Conservation (phyloP, 306 rosid species). For the Cercis canadensis region DNA sequence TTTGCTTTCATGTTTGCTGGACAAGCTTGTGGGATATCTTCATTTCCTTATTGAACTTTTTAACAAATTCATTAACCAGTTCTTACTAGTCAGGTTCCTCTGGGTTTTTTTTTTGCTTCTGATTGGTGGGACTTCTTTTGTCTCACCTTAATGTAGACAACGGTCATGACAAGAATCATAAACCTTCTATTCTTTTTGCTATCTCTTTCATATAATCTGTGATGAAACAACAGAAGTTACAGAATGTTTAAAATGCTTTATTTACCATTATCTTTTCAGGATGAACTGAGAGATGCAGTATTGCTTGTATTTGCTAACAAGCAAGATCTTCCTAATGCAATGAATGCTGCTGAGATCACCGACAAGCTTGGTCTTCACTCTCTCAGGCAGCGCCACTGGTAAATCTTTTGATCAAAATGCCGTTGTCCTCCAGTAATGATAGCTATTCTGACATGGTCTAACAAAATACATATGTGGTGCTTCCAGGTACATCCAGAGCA, state of each 20-base stretch:
- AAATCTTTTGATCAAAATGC: constrained; percentile 24
- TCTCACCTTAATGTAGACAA: neutral
- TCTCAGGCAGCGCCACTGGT: constrained; percentile 99
- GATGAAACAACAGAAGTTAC: constrained; percentile 13
- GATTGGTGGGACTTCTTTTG: neutral
- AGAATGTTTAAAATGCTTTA: constrained; percentile 2
- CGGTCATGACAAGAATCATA: constrained; percentile 1
- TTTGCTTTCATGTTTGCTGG: neutral
- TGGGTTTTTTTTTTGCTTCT: constrained; percentile 8
- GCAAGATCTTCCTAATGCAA: constrained; percentile 99
- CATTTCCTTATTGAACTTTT: no score
- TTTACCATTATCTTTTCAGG: constrained; percentile 55
- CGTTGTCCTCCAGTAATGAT: neutral
- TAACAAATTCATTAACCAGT: neutral
- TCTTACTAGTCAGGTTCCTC: constrained; percentile 18
- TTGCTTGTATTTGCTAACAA: constrained; percentile 99
- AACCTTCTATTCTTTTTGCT: constrained; percentile 2
- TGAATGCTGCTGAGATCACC: constrained; percentile 99
- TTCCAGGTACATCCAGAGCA: constrained; percentile 99
- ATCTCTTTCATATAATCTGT: constrained; percentile 1
- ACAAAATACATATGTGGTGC: constrained; percentile 24
- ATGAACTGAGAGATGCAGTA: constrained; percentile 97
- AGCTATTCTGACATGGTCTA: constrained; percentile 15
- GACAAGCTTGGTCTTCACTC: constrained; percentile 99
- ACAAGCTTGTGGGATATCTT: no score